phyloP scores from a whole-genome alignment of 192 early-diverging fungal species.

The Umbelopsis isabellina region DNA sequence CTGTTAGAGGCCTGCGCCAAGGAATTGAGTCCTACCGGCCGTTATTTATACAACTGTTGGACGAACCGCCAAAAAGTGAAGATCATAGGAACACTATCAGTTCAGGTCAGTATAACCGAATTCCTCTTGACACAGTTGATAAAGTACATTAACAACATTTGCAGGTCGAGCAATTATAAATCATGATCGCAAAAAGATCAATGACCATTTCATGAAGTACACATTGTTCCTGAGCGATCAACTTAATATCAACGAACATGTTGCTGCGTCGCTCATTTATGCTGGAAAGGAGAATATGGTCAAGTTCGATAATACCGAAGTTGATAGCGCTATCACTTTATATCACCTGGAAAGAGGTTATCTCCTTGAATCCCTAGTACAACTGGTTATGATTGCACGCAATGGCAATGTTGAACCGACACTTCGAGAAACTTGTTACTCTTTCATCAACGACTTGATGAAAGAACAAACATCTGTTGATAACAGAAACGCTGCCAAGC shows the following conservation, averaged over 20 bases:
- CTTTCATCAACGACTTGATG: conserved; percentile 47
- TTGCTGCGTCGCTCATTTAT: conserved; percentile 69
- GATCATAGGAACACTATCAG: conserved; percentile 29
- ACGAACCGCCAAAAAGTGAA: conserved; percentile 27
- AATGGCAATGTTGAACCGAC: conserved; percentile 45
- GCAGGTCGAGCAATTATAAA: conserved; percentile 59
- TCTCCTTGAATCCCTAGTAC: conserved; percentile 56
- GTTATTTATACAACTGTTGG: conserved; percentile 24
- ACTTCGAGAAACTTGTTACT: conserved; percentile 48
- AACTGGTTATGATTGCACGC: conserved; percentile 56
- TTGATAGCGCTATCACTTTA: conserved; percentile 67
- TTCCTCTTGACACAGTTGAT: neutral
- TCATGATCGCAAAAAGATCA: conserved; percentile 62
- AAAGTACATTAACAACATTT: neutral
- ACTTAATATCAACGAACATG: conserved; percentile 77
- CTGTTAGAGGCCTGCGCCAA: conserved; percentile 6
- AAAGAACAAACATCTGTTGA: conserved; percentile 4
- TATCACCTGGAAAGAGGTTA: conserved; percentile 71
- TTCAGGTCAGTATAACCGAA: conserved; percentile 24
- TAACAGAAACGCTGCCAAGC: conserved; percentile 18
- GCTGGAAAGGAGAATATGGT: conserved; percentile 30
- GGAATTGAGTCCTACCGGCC: conserved; percentile 12
- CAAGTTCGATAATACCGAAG: conserved; percentile 41
- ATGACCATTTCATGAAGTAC: conserved; percentile 67
- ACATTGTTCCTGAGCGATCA: conserved; percentile 77